Evolutionary conservation across 148 eudicot species (phyloP).

Genomic region (Arbutus unedo): DNA sequence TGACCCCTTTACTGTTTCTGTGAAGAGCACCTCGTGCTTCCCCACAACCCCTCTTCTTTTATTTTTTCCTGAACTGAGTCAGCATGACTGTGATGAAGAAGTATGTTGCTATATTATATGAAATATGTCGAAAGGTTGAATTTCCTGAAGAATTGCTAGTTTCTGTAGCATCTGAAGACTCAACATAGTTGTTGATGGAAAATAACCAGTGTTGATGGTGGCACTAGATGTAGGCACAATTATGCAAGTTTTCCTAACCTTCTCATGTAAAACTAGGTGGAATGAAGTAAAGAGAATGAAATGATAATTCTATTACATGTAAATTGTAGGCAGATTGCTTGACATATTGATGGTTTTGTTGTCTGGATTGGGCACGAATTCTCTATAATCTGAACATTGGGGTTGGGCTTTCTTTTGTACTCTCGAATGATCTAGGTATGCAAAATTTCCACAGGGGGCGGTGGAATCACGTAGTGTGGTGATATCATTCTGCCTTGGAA

Average conservation of each 20-base stretch:
- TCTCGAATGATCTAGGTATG: neutral
- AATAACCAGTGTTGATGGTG: neutral
- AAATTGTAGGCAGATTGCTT: neutral
- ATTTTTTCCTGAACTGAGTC: neutral
- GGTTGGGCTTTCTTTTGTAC: neutral
- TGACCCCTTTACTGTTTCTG: neutral
- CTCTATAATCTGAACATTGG: neutral
- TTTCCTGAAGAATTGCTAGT: neutral
- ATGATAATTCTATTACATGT: neutral
- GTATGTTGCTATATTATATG: neutral
- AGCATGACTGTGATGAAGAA: neutral
- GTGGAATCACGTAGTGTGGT: neutral
- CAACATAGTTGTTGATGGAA: neutral
- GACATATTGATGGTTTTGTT: neutral
- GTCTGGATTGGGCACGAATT: neutral
- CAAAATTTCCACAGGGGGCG: neutral
- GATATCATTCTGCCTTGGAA: neutral
- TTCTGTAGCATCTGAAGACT: neutral
- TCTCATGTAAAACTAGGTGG: neutral
- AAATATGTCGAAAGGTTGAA: neutral
- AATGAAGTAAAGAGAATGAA: neutral
- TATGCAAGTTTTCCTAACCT: neutral
- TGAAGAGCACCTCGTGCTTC: conserved; percentile 4
- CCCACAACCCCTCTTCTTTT: neutral
- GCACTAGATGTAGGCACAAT: neutral